Base-by-base conservation (phyloP, 768 basidiomycete genomes). In the Termitomyces sp. region DNA sequence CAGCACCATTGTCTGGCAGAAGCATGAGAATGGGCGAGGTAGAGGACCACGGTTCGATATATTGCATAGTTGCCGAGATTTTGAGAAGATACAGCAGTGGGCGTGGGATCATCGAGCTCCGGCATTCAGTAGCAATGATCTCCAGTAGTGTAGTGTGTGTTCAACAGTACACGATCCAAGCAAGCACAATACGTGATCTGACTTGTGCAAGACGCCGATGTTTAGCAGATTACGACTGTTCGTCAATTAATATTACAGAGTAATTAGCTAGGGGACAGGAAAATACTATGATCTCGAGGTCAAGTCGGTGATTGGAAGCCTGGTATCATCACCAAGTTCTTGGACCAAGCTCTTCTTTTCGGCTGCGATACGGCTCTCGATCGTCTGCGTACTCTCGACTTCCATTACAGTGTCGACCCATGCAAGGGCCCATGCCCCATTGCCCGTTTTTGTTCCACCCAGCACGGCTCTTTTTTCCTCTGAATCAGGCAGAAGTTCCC, bases 381-480 rank as follows among this genome's bases (percentile, higher is more conserved):
- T 42, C 8, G 25, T 35, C 32, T 42, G 47, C 14, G 32, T 34
- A 37, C 41, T 27, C 51, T 59, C 54, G 5, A 62, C 48, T 45
- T 79, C 76, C 77, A 81, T 78, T 53, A 78, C 64, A 0, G 81
- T 82, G 62, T 92, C 91, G 19, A 92, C 77, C 83, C 87, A 90
- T 4, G 89, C 87, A 49, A 93, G 68, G 0, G 81, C 89, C 92
- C 92, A 93, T 4, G 87, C 90, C 0, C 82, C 84, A 63, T 87
- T 85, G 7, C 92, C 91, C 2, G 81, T 82, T 68, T 89, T 90
- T 0, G 85, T 82, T 2, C 88, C 89, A 0, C 89, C 90, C 8
- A 90, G 72, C 21, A 89, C 71, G 1, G 73, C 75, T 60, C 60
- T 64, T 59, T 78, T 78, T 17, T 70, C 73, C 0, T 65, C 66